Base-by-base conservation (phyloP, 352 stramenopile species). In the Globisporangium cylindrosporum region DNA sequence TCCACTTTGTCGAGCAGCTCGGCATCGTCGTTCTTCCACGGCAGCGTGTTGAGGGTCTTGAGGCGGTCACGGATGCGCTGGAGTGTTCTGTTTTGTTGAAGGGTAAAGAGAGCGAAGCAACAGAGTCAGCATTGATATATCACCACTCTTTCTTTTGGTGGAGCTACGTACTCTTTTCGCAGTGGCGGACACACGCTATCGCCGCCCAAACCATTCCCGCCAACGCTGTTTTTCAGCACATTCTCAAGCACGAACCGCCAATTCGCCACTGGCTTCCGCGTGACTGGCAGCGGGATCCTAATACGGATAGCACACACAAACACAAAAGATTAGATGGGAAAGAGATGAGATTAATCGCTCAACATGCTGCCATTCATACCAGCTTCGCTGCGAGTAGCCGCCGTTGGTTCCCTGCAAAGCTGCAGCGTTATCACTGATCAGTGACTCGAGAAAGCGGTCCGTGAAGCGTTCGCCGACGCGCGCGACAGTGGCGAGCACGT, bases 171-270 rank as follows among this genome's bases (percentile, higher is more conserved):
- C 74, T 41, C 63, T 70, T 74, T 66, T 54, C 74, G 79, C 56
- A 90, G 65, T 3, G 68, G 64, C 34, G 80, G 73, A 36, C 63
- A 80, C 14, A 77, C 32, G n/a, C 41, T 41, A 58, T 71, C 69
- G 8, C 32, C 49, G 14, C 27, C 34, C 27, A 34, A 8, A 46
- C 36, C 48, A 48, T 53, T 36, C 7, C 8, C 25, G 2, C 29
- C 25, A 8, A 9, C 8, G 27, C 53, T 43, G 4, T 64, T 68
- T 59, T 73, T 78, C 14, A 58, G 67, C 73, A 66, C 75, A 34
- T 88, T 78, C 60, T 91, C 82, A 8, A 91, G 64, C 41, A 89
- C 81, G 62, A 91, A 89, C 43, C 79, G 75, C 82, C 82, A 91
- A 63, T 91, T 91, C n/a, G 82, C 82, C 43, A 87, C 75, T 9